Evolutionary conservation across 495 filamentous ascomycete species (phyloP), one percentile per base, ranked within the genome.

Genomic region (Cercophora sp.): DNA sequence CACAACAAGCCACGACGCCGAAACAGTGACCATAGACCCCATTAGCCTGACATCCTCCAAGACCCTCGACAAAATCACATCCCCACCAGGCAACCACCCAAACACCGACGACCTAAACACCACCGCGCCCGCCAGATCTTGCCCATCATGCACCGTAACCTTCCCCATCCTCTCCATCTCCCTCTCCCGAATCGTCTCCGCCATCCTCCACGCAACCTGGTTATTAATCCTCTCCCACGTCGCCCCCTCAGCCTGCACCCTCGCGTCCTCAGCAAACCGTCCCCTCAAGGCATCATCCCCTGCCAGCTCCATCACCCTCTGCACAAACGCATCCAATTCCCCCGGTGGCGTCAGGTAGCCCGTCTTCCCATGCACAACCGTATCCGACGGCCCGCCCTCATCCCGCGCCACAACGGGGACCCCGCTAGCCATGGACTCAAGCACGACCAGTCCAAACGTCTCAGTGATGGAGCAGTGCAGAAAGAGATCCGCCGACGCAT

Each of bases 221-320:
- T 81, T 80, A 62, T 81, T 79, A 61, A 84, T 81, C 64, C 76
- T 79, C 59, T 84, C 80, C 82, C 82, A 85, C 1, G 79, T 84
- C 5, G 79, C 79, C 39, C 79, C 72, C 39, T 79, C 75, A 0
- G 80, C 83, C 42, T 79, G 74, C 24, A 59, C 37, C 24, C 79
- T 65, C 8, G 79, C 74, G 4, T 69, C 68, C 0, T 34, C n/a
- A 8, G 65, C 58, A 52, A 83, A 68, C 3, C 48, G 43, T n/a
- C 50, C 31, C 10, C 77, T 71, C 11, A 74, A 57, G 0, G 40
- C 42, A 0, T 50, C 15, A 53, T 83, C 74, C 13, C 34, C 52
- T 2, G 69, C 64, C 3, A 84, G 61, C 16, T 69, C 36, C 2
- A 70, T 45, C 1, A 77, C 73, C 54, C 70, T 69, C 18, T 61